These are phyloP conservation scores for Wickerhamomyces queroliae DNA, from an alignment of 805 yeast genomes.

Conservation along the genomic window DNA sequence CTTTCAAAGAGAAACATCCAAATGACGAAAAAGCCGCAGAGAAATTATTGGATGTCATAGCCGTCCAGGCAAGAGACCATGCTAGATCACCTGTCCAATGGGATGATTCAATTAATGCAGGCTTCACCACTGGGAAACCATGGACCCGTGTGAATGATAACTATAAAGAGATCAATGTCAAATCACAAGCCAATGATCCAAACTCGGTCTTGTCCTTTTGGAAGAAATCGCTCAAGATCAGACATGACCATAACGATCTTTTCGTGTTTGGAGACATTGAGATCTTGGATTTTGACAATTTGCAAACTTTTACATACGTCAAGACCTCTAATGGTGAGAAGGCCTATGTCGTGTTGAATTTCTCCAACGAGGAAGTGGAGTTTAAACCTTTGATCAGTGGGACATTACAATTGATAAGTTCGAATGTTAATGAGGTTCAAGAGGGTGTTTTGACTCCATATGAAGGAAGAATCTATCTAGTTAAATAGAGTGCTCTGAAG, in stretches of 20 bases:
- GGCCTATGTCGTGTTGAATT: constrained; percentile 37
- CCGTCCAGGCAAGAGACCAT: constrained; percentile 42
- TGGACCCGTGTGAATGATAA: constrained; percentile 50
- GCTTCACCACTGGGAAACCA: constrained; percentile 42
- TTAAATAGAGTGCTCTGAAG: no score
- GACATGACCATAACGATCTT: constrained; percentile 40
- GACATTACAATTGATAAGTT: constrained; percentile 23
- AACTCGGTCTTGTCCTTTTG: constrained; percentile 41
- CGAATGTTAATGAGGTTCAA: constrained; percentile 25
- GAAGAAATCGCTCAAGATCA: constrained; percentile 33
- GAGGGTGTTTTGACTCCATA: constrained; percentile 31
- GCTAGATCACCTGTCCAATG: constrained; percentile 57
- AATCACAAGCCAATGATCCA: constrained; percentile 37
- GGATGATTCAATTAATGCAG: constrained; percentile 37
- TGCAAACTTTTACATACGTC: constrained; percentile 33
- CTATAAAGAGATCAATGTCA: constrained; percentile 43
- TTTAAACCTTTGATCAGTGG: constrained; percentile 27
- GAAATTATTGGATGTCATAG: constrained; percentile 28
- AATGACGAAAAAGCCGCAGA: constrained; percentile 22
- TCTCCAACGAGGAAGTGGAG: constrained; percentile 27
- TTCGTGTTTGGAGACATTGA: constrained; percentile 41
- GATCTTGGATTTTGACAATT: constrained; percentile 36
- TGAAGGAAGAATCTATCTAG: constrained; percentile 38
- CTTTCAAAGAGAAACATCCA: constrained; percentile 22
- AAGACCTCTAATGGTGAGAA: constrained; percentile 29